phyloP scores from a whole-genome alignment of 768 basidiomycete species.

The Dentipellis fragilis region DNA sequence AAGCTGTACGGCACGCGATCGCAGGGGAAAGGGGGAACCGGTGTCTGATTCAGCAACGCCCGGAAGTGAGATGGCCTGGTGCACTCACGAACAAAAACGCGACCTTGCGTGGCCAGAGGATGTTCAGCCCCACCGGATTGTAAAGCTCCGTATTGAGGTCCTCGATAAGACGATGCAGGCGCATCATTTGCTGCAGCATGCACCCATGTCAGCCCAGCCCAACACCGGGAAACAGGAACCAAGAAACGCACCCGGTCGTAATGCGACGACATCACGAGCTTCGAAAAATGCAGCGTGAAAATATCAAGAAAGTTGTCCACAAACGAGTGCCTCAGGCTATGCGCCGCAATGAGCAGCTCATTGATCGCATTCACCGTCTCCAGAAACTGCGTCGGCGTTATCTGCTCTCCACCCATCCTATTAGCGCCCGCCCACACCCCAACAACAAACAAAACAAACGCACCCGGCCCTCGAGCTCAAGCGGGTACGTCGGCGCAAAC shows the following conservation, averaged over 20 bases:
- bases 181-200: slow-evolving; percentile 59
- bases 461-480: slow-evolving; percentile 91
- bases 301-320: slow-evolving; percentile 75
- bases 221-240: neutral
- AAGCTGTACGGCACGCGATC: slow-evolving; percentile 39
- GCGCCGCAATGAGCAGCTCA: slow-evolving; percentile 75
- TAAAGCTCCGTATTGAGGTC: slow-evolving; percentile 63
- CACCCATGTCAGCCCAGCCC: neutral
- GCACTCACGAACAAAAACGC: slow-evolving; percentile 87
- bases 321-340: slow-evolving; percentile 63
- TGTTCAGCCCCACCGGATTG: slow-evolving; percentile 80
- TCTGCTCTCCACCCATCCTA: slow-evolving; percentile 30
- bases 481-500: slow-evolving; percentile 80
- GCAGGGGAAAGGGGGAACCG: neutral
- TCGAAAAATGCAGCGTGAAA: slow-evolving; percentile 71
- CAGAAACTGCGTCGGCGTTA: slow-evolving; percentile 84
- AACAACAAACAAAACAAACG: slow-evolving; percentile 20
- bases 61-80: neutral
- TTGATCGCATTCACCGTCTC: slow-evolving; percentile 90
- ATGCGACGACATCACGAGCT: slow-evolving; percentile 58
- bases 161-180: slow-evolving; percentile 52
- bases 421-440: neutral
- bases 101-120: slow-evolving; percentile 75
- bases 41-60: neutral
- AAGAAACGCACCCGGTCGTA: slow-evolving; percentile 60